Evolutionary conservation across 2,329 filamentous ascomycete genomes (phyloP).

Genomic region (Alternaria dauci): DNA sequence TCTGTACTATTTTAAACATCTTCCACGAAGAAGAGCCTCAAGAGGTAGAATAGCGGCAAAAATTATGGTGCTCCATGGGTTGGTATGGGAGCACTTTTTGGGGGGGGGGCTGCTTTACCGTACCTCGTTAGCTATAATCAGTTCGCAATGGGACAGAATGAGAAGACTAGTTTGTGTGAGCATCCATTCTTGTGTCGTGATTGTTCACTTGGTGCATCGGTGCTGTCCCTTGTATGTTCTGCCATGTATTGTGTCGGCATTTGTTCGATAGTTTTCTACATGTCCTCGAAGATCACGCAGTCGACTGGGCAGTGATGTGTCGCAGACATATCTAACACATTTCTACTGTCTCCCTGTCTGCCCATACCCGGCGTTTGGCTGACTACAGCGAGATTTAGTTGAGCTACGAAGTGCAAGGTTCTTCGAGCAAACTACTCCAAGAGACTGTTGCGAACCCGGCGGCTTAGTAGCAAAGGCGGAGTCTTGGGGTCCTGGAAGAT

Average conservation of each 20-base stretch:
- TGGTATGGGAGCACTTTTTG: background rate
- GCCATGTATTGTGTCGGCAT: background rate
- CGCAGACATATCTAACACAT: background rate
- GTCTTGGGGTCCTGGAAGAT: background rate
- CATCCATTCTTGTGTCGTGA: background rate
- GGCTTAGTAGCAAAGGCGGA: conserved; percentile 7
- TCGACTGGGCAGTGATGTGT: background rate
- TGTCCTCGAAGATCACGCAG: background rate
- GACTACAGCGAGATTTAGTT: background rate
- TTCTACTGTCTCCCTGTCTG: background rate
- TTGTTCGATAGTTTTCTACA: background rate
- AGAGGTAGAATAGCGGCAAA: background rate
- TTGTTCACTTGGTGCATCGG: background rate
- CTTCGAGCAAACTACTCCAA: conserved; percentile 1
- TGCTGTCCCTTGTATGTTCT: background rate
- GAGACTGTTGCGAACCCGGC: conserved; percentile 3
- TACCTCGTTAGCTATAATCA: background rate
- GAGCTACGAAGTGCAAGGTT: background rate
- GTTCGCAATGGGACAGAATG: conserved; percentile 2
- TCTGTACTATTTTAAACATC: conserved; percentile 5
- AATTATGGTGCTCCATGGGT: background rate
- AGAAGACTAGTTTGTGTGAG: background rate
- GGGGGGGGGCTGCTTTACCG: background rate
- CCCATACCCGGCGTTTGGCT: background rate
- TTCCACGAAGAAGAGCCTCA: background rate